phyloP scores from a whole-genome alignment of 495 filamentous ascomycete species.

The Penicillium goetzii region DNA sequence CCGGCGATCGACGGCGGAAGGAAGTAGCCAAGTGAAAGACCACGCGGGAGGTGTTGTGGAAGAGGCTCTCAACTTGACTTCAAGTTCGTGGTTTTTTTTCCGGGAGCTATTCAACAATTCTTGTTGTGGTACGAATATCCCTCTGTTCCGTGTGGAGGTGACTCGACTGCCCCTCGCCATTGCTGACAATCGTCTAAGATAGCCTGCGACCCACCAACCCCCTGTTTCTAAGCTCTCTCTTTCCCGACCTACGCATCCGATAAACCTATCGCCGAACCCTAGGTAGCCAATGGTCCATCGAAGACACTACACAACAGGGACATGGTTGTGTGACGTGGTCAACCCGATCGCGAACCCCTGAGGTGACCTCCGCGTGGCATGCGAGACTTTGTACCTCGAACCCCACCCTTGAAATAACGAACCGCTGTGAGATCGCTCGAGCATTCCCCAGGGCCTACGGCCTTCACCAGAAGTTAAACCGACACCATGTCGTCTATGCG shows the following conservation, averaged over 20 bases:
- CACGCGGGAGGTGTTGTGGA: slow-evolving; percentile 20
- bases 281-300: slow-evolving; percentile 31
- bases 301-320: slow-evolving; percentile 24
- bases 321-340: slow-evolving; percentile 42
- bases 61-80: slow-evolving; percentile 13
- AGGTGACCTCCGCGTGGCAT: slow-evolving; percentile 37
- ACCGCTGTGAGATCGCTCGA: neutral
- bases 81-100: slow-evolving; percentile 14
- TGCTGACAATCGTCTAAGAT: slow-evolving; percentile 2
- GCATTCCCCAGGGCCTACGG: neutral
- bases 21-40: slow-evolving; percentile 37
- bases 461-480: neutral
- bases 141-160: neutral
- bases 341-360: slow-evolving; percentile 35
- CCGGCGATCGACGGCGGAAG: slow-evolving; percentile 44
- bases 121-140: neutral
- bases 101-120: neutral
- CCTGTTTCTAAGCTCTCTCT: slow-evolving; percentile 25
- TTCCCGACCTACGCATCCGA: slow-evolving; percentile 11
- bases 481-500: slow-evolving; percentile 69
- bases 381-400: slow-evolving; percentile 27
- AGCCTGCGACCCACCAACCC: slow-evolving; percentile 25
- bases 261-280: slow-evolving; percentile 8
- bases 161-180: neutral
- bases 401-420: slow-evolving; percentile 16